Conservation (phyloP, 2,329 filamentous ascomycete species). For the Paecilomyces niveus region DNA sequence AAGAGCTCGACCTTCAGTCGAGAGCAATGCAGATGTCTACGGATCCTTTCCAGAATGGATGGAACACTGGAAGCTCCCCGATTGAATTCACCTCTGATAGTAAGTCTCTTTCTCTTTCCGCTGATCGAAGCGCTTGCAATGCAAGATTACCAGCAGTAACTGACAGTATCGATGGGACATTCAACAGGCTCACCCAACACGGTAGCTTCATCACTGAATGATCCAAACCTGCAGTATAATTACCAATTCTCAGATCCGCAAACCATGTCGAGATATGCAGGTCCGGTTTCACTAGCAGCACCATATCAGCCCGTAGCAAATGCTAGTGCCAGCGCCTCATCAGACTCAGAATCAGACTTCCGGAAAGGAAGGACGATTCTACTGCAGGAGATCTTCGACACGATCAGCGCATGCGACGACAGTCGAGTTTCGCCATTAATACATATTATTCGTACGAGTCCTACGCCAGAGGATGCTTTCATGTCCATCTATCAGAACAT, state of each 20-base stretch:
- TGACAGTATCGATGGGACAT: background rate
- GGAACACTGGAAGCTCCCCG: background rate
- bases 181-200: background rate
- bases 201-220: background rate
- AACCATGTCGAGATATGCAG: background rate
- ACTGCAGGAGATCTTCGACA: conserved; percentile 18
- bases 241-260: background rate
- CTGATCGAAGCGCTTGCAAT: background rate
- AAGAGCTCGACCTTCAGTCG: background rate
- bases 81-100: background rate
- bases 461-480: conserved; percentile 21
- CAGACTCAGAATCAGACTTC: conserved; percentile 5
- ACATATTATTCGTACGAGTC: conserved; percentile 18
- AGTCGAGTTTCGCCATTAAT: conserved; percentile 16
- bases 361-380: conserved; percentile 20
- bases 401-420: conserved; percentile 21
- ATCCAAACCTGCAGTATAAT: background rate
- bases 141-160: background rate
- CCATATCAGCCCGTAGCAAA: conserved; percentile 2
- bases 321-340: background rate
- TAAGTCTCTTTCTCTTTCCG: background rate
- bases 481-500: conserved; percentile 12
- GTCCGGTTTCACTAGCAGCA: background rate
- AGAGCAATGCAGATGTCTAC: background rate
- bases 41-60: background rate